These are phyloP conservation scores for Wickerhamiella lipophila DNA, from an alignment of 805 yeast species.

Conservation along the genomic window DNA sequence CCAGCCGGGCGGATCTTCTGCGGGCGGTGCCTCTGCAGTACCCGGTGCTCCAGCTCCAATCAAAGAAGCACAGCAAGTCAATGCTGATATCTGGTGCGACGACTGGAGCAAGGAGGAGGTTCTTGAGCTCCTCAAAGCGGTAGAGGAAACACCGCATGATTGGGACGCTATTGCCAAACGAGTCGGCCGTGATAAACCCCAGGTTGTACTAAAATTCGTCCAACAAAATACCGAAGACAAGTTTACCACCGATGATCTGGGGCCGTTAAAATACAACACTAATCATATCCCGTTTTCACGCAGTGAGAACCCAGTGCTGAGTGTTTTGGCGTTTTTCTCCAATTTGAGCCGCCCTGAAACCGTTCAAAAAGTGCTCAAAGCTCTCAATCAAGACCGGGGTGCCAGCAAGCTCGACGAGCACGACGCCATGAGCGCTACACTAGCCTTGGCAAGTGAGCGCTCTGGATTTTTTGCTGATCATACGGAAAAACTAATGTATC, in stretches of 20 bases:
- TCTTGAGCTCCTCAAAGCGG: constrained; percentile 47
- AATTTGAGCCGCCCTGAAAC: constrained; percentile 76
- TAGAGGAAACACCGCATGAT: constrained; percentile 51
- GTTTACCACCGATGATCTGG: constrained; percentile 44
- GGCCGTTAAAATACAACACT: constrained; percentile 70
- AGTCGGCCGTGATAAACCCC: constrained; percentile 52
- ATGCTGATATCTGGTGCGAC: constrained; percentile 4
- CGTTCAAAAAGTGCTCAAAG: constrained; percentile 63
- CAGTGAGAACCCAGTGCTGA: constrained; percentile 84
- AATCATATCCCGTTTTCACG: constrained; percentile 66
- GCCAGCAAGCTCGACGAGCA: constrained; percentile 6
- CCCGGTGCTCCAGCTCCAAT: neutral
- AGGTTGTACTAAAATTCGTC: constrained; percentile 68
- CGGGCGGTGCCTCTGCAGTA: neutral
- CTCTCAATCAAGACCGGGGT: constrained; percentile 23
- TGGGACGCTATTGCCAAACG: constrained; percentile 66
- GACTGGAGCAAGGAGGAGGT: constrained; percentile 61
- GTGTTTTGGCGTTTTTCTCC: constrained; percentile 80
- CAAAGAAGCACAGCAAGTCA: constrained; percentile 16
- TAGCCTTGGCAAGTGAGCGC: constrained; percentile 46
- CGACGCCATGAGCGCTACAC: constrained; percentile 39
- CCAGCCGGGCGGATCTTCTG: no score
- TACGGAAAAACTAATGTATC: constrained; percentile 35
- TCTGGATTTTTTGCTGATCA: constrained; percentile 19
- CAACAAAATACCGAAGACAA: constrained; percentile 65